These are phyloP conservation scores for Cystobasidium ongulense DNA, from an alignment of 768 basidiomycete genomes.

Conservation along the genomic window DNA sequence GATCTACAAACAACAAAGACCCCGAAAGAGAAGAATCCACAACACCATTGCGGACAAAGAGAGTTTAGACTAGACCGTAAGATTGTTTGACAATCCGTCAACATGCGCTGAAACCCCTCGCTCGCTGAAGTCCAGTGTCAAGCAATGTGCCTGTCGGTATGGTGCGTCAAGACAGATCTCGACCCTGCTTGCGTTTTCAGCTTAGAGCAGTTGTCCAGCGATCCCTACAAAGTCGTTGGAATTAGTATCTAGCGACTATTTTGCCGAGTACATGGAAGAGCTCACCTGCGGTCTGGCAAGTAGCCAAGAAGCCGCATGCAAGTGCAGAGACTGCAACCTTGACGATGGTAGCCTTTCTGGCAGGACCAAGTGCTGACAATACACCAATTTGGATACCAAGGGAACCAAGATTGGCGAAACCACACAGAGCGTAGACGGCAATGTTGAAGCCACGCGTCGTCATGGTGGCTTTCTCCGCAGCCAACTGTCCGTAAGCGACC, in stretches of 20 bases:
- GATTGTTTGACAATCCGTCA: no score
- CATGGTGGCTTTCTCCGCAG: conserved; percentile 54
- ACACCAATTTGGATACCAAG: conserved; percentile 66
- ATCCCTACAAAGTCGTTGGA: background rate
- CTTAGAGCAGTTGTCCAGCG: conserved; percentile 29
- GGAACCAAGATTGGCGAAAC: conserved; percentile 62
- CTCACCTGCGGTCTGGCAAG: conserved; percentile 31
- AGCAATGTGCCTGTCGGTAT: no score
- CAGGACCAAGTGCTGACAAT: conserved; percentile 60
- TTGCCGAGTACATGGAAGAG: background rate
- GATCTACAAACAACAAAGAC: no score
- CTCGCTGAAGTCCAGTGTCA: no score
- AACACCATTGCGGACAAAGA: no score
- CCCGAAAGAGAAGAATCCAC: no score
- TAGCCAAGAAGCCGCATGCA: conserved; percentile 61
- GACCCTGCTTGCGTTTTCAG: no score
- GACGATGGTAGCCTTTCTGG: conserved; percentile 63
- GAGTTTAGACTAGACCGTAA: no score
- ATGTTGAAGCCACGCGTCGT: conserved; percentile 70
- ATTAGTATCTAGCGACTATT: no score
- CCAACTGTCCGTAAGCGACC: conserved; percentile 57
- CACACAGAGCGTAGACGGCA: conserved; percentile 77
- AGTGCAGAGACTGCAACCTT: conserved; percentile 58
- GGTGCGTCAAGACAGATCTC: no score
- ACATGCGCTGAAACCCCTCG: no score